These are phyloP conservation scores for Apostasia shenzhenica DNA, from an alignment of 106 monocot genomes.

Conservation along the genomic window DNA sequence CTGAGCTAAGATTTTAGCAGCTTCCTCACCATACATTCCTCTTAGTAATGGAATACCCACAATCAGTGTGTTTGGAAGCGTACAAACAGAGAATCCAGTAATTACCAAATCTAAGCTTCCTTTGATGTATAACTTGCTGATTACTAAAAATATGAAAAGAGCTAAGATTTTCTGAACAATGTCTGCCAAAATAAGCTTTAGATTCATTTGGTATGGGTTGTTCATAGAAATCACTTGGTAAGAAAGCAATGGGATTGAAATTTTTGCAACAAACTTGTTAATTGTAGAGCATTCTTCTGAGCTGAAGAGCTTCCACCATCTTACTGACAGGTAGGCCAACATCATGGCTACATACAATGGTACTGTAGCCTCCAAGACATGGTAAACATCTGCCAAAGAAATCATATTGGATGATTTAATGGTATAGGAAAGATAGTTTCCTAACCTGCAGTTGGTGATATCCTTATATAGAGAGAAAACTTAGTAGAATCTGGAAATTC, in stretches of 20 bases:
- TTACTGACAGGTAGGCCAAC: constrained; percentile 50
- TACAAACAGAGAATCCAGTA: constrained; percentile 65
- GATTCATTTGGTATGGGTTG: constrained; percentile 66
- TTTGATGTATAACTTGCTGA: constrained; percentile 18
- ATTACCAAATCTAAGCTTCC: constrained; percentile 56
- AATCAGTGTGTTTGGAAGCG: constrained; percentile 73
- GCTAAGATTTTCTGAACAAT: constrained; percentile 48
- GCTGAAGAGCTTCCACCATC: constrained; percentile 67
- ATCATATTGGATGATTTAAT: constrained; percentile 34
- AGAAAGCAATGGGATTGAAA: constrained; percentile 63
- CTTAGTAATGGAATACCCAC: constrained; percentile 65
- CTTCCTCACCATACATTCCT: constrained; percentile 69
- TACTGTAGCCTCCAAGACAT: constrained; percentile 44
- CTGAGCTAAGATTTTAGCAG: constrained; percentile 45
- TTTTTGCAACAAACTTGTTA: constrained; percentile 77
- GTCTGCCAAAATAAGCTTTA: constrained; percentile 57
- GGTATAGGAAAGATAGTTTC: background rate
- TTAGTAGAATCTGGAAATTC: background rate
- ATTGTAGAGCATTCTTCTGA: constrained; percentile 54
- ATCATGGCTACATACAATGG: constrained; percentile 69
- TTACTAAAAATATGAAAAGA: constrained; percentile 30
- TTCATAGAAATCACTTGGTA: constrained; percentile 62
- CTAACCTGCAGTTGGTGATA: background rate
- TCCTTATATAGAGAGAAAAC: constrained; percentile 4
- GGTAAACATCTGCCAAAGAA: constrained; percentile 40